Evolutionary conservation across 176 grass and related monocot species (phyloP).

Genomic region (Otatea glauca): DNA sequence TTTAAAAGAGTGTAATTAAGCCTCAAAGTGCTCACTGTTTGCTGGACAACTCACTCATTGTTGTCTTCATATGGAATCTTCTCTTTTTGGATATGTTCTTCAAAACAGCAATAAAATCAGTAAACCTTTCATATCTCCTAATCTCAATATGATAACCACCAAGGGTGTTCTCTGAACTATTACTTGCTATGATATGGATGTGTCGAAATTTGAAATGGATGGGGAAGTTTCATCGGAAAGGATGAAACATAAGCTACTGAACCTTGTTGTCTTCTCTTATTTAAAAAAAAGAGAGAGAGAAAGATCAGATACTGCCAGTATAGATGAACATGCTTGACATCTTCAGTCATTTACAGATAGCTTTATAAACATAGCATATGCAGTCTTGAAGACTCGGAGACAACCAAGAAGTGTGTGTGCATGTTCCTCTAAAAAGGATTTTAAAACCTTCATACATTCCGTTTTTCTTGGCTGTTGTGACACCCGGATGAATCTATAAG

Average conservation of each 20-base stretch:
- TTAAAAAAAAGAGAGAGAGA: background rate
- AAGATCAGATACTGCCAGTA: background rate
- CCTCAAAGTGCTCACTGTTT: background rate
- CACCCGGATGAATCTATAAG: background rate
- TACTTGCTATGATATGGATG: background rate
- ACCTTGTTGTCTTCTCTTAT: background rate
- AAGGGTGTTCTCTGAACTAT: constrained; percentile 19
- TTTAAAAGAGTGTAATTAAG: background rate
- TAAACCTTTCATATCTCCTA: background rate
- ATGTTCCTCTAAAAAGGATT: background rate
- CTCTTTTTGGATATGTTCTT: background rate
- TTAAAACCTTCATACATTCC: background rate
- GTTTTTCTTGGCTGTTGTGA: background rate
- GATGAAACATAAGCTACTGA: background rate
- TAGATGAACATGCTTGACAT: background rate
- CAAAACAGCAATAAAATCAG: background rate
- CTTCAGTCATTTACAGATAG: background rate
- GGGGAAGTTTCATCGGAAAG: background rate
- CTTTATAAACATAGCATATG: background rate
- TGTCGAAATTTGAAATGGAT: constrained; percentile 4
- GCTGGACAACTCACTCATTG: background rate
- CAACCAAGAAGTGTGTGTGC: background rate
- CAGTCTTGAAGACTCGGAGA: background rate
- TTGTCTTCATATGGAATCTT: background rate
- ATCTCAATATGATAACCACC: background rate